Base-by-base conservation (phyloP, 768 basidiomycete genomes). In the Leccinum imitatum region DNA sequence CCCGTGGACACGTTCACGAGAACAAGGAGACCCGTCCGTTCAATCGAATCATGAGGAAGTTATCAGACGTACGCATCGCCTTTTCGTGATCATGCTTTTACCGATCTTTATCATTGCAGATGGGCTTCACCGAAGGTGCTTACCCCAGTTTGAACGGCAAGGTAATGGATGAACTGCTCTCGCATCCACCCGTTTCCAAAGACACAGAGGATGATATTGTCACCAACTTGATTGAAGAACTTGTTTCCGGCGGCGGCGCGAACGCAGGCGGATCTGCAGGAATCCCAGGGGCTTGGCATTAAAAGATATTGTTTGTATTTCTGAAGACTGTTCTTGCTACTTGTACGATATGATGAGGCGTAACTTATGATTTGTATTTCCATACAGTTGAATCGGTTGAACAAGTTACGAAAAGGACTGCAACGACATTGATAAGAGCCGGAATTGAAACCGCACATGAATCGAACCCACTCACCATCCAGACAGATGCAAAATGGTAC, bases 61-160 rank as follows among this genome's bases (percentile, higher is more conserved):
- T 91, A 15, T 81, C 81, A 56, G 89, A 88, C 68, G 88, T 90
- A 71, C 54, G 85, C 80, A 10, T 33, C 54, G 3, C 58, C 39
- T 48, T 11, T 46, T 58, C 30, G 25, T 53, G 50, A 6, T 44
- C 37, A 4, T 30, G 41, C 66, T 68, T 19, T 66, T 56, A 51
- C 21, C 59, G 27, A 66, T 53, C 19, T 7, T 55, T 14, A n/a
- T 47, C 23, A 14, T 46, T 50, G 35, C 53, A 90, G 89, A 90
- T 90, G 89, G 89, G 89, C n/a, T 89, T 90, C 64, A 85, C 83
- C 11, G 79, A 84, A 57, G 75, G 75, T 51, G 77, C 79, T 17
- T 79, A 86, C 70, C 84, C 87, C 39, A 77, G 76, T 25, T 71
- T 89, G 60, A 73, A 75, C 5, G 71, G 69, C 1, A 84, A 79